Percentiles rank a stretch among this genome's conserved stretches.
Evolutionary conservation across 2,329 filamentous ascomycete species (phyloP).

Genomic region (Venturia effusa): DNA sequence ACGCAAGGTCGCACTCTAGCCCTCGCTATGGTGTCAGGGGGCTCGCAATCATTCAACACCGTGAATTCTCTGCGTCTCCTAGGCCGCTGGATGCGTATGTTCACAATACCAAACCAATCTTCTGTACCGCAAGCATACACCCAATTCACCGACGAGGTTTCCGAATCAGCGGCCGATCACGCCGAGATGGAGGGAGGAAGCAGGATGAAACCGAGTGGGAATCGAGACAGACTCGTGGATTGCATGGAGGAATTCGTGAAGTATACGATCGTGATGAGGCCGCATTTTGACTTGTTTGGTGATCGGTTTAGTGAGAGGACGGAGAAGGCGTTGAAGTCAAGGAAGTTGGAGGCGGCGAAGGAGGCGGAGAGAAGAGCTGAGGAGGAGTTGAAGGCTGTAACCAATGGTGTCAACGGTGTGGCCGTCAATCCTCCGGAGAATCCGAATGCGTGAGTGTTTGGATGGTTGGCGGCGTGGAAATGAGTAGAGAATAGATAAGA

Average conservation of each 20-base stretch:
- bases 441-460: not conserved
- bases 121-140: constrained; percentile 54
- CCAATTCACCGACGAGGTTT: constrained; percentile 43
- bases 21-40: constrained; percentile 52
- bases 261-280: constrained; percentile 54
- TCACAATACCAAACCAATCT: constrained; percentile 54
- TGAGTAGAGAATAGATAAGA: not conserved
- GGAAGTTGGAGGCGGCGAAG: not conserved
- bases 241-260: constrained; percentile 64
- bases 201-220: constrained; percentile 43
- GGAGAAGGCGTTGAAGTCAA: constrained; percentile 24
- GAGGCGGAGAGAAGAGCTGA: not conserved
- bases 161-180: constrained; percentile 14
- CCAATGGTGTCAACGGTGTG: not conserved
- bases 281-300: constrained; percentile 48
- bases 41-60: constrained; percentile 56
- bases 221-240: constrained; percentile 51
- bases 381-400: not conserved
- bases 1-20: constrained; percentile 55
- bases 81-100: constrained; percentile 62
- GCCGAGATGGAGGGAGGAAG: constrained; percentile 30
- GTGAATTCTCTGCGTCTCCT: constrained; percentile 55
- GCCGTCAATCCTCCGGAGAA: not conserved
- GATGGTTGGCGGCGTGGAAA: not conserved
- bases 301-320: constrained; percentile 53